Conservation (phyloP, 192 early-diverging fungal genomes). For the Coemansia aciculifera region DNA sequence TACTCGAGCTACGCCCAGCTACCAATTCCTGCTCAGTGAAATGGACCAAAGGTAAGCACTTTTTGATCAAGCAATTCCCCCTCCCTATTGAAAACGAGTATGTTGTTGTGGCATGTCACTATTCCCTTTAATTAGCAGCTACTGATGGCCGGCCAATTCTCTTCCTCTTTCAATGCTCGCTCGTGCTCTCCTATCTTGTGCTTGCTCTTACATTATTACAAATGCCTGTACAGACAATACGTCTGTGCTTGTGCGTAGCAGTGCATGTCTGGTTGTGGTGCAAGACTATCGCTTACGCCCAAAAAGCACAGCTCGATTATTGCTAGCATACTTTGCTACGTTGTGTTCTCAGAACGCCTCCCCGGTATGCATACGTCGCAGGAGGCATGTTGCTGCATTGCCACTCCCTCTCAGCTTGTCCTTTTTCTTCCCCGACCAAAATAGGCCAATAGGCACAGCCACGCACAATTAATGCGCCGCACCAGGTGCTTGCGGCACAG, state of each 20-base stretch:
- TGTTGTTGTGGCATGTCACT: not conserved
- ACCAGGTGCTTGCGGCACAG: constrained; percentile 1
- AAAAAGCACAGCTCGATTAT: constrained; percentile 4
- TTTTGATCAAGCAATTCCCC: not conserved
- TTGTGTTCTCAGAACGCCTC: constrained; percentile 7
- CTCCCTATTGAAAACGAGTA: not conserved
- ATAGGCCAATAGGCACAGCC: constrained; percentile 8
- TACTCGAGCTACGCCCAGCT: constrained; percentile 27
- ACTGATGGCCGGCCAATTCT: not conserved
- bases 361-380: constrained; percentile 4
- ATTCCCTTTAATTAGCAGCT: not conserved
- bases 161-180: not conserved
- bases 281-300: not conserved
- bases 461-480: constrained; percentile 18
- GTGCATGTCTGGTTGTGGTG: constrained; percentile 3
- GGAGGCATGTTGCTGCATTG: constrained; percentile 7
- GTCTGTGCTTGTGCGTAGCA: constrained; percentile 2
- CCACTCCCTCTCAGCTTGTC: constrained; percentile 1
- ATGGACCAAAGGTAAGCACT: constrained; percentile 51
- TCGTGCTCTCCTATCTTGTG: not conserved
- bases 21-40: constrained; percentile 36
- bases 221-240: not conserved
- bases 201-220: not conserved
- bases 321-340: constrained; percentile 6
- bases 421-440: not conserved